phyloP scores from a whole-genome alignment of 352 stramenopile species.

The Poterioochromonas sp. region DNA sequence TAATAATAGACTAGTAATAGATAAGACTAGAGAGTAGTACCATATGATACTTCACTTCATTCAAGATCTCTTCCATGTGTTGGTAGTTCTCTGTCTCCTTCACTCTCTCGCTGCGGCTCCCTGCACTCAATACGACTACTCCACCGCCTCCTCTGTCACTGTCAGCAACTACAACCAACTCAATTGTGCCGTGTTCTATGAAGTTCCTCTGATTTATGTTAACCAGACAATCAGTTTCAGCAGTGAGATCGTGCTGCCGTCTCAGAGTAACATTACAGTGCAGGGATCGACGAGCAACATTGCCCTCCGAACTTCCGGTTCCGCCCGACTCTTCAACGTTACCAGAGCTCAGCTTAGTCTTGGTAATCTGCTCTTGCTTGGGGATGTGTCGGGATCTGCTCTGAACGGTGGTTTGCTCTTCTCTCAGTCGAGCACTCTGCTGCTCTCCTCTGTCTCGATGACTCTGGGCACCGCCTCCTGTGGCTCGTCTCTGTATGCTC shows the following conservation, averaged over 20 bases:
- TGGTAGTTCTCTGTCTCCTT: neutral
- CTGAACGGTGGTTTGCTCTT: neutral
- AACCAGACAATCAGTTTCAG: neutral
- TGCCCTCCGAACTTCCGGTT: neutral
- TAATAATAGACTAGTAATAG: too few relatives aligned
- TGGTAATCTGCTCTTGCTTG: neutral
- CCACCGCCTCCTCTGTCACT: neutral
- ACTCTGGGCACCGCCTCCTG: neutral
- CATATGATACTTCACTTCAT: neutral
- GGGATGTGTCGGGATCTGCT: neutral
- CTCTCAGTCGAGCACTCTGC: neutral
- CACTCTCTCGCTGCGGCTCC: neutral
- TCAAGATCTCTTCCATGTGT: neutral
- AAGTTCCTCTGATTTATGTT: neutral
- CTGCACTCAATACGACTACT: neutral
- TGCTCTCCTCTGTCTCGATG: neutral
- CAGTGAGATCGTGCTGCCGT: neutral
- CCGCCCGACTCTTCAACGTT: neutral
- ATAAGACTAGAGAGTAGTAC: too few relatives aligned
- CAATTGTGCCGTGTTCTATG: neutral
- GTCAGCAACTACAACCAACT: neutral
- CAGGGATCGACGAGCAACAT: neutral
- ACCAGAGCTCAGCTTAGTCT: neutral
- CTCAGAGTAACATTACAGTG: neutral
- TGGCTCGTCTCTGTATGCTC: neutral